Base-by-base conservation (phyloP, 2,329 filamentous ascomycete species). In the Bipolaris zeicola region DNA sequence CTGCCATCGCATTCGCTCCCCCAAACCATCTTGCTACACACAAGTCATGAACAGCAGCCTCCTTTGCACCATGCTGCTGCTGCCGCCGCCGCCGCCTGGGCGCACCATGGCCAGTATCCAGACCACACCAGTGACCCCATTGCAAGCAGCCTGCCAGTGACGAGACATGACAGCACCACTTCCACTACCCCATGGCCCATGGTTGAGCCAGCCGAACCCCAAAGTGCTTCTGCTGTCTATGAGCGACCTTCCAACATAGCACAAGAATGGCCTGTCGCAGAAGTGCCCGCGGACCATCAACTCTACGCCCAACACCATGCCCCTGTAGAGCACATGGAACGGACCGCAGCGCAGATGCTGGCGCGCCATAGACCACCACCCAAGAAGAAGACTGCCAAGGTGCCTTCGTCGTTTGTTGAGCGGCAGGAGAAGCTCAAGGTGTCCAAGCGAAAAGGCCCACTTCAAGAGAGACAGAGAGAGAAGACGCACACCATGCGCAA, bases 401-500 rank as follows among this genome's bases (percentile, higher is more conserved):
- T 74, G n/a, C 67, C 71, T 16, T 69, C 72, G 11, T 69, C 70
- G 3, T 75, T 70, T 43, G 67, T 68, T n/a, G 64, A 70, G 52
- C 68, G 73, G 20, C 66, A 69, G 49, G 62, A 68, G 31, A 76
- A 76, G 54, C 55, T 65, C 33, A 75, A 75, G 53, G 63, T 73
- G 5, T 73, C 70, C 3, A 71, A 65, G 50, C 67, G 73, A 14
- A 66, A 64, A 49, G 72, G 71, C 0, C 68, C 69, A 8, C 55
- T 76, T 6, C 55, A 61, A 28, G 69, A 71, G 39, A 62, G 67
- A 22, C 64, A 62, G 24, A 61, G 70, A 36, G 66, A 68, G 41
- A 72, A 74, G 53, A 73, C 72, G n/a, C 65, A 69, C 33, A 64
- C 64, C 1, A 74, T 75, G 72, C 72, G 73, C 50, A 74, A 75